phyloP scores from a whole-genome alignment of 108 stramenopile species.

The Nitzschia sp. region DNA sequence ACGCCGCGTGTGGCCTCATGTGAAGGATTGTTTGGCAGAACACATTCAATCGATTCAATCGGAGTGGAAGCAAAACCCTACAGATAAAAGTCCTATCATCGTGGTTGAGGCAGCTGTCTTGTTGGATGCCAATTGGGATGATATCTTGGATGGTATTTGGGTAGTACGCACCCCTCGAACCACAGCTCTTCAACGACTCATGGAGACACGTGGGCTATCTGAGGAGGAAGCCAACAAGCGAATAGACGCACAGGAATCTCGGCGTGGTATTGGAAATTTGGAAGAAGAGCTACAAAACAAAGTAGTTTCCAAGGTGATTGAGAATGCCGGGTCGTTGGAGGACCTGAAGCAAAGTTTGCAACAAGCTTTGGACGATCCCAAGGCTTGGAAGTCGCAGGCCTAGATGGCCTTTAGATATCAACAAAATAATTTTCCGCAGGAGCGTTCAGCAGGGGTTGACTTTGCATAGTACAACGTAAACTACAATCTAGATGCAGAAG shows the following conservation, averaged over 20 bases:
- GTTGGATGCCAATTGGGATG: conserved; percentile 79
- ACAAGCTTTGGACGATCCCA: conserved; percentile 37
- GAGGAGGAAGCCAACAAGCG: conserved; percentile 61
- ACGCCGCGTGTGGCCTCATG: conserved; percentile 80
- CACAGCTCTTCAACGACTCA: conserved; percentile 55
- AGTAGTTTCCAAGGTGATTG: conserved; percentile 64
- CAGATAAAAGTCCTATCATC: conserved; percentile 33
- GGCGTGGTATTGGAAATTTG: conserved; percentile 61
- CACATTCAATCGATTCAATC: conserved; percentile 43
- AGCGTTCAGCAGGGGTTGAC: too few species aligned
- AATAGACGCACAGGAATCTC: conserved; percentile 59
- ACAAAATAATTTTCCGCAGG: too few species aligned
- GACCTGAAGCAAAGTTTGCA: conserved; percentile 32
- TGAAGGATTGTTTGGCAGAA: conserved; percentile 48
- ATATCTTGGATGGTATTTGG: conserved; percentile 80
- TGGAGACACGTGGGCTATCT: conserved; percentile 56
- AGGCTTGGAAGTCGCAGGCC: conserved; percentile 20
- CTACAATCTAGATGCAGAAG: too few species aligned
- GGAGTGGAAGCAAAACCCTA: conserved; percentile 18
- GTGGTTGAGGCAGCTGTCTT: conserved; percentile 78
- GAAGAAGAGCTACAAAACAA: conserved; percentile 48
- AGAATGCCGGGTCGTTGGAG: conserved; percentile 51
- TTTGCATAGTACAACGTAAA: too few species aligned
- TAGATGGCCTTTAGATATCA: too few species aligned
- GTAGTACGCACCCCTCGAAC: conserved; percentile 50